A percentile compares a stretch with the other conserved stretches of the same genome.
Evolutionary conservation across 106 monocot genomes (phyloP).

Genomic region (Dendrobium nobile): DNA sequence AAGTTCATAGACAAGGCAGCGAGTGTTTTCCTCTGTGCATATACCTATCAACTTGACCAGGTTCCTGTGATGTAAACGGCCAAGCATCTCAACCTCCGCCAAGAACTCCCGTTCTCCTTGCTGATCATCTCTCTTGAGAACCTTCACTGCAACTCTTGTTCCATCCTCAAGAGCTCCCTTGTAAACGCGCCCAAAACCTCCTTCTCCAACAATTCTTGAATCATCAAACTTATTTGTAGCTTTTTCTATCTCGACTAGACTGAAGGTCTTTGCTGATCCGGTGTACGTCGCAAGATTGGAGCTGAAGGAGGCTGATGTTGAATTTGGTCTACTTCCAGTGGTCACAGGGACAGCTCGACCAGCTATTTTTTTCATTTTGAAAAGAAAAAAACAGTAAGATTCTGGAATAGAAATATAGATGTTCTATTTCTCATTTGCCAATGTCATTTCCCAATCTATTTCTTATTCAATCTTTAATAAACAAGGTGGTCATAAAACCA

Average conservation of each 20-base stretch:
- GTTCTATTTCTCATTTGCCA: background rate
- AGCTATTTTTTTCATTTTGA: constrained; percentile 8
- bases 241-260: constrained; percentile 57
- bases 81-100: constrained; percentile 94
- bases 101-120: constrained; percentile 86
- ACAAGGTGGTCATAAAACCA: background rate
- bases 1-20: constrained; percentile 87
- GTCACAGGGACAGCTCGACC: constrained; percentile 31
- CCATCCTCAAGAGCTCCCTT: constrained; percentile 70
- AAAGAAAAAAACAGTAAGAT: background rate
- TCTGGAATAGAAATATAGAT: background rate
- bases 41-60: constrained; percentile 91
- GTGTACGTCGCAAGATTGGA: constrained; percentile 71
- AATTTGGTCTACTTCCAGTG: constrained; percentile 43
- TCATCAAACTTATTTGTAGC: constrained; percentile 67
- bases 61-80: constrained; percentile 90
- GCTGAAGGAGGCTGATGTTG: constrained; percentile 61
- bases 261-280: constrained; percentile 63
- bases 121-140: constrained; percentile 84
- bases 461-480: background rate
- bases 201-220: constrained; percentile 77
- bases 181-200: constrained; percentile 90
- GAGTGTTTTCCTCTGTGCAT: constrained; percentile 59
- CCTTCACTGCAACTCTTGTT: constrained; percentile 70
- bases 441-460: background rate